Percentiles rank a stretch among this genome's conserved stretches.
phyloP scores from a whole-genome alignment of 2,329 filamentous ascomycete genomes.

The Cadophora gregata region DNA sequence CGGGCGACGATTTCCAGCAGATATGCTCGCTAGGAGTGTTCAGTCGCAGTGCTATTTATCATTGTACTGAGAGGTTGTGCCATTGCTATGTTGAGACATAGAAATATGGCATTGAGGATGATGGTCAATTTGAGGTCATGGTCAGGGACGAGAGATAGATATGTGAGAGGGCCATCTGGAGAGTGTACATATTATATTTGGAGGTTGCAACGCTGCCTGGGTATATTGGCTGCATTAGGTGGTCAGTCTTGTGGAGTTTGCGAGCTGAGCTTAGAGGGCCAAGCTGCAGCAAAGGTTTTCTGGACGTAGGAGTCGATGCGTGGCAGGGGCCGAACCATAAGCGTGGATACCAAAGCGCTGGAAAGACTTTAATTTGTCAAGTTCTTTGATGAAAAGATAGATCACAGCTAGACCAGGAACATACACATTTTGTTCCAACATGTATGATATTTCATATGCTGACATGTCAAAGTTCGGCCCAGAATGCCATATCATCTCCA shows the following conservation, averaged over 20 bases:
- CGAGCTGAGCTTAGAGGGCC: not conserved
- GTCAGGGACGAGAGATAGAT: too few species aligned
- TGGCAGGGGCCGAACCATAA: not conserved
- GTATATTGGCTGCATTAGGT: not conserved
- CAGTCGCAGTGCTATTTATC: not conserved
- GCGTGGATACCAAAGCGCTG: not conserved
- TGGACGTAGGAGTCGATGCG: not conserved
- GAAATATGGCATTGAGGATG: not conserved
- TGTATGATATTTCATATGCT: not conserved
- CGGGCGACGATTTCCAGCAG: slow-evolving; percentile 2
- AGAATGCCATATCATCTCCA: not conserved
- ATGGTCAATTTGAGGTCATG: not conserved
- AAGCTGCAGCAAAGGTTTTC: not conserved
- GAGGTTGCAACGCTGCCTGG: not conserved
- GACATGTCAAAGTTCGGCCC: not conserved
- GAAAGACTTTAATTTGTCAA: too few species aligned
- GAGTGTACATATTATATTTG: not conserved
- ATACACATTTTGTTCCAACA: not conserved
- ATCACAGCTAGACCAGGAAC: too few species aligned
- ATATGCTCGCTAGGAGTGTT: not conserved
- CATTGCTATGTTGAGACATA: not conserved
- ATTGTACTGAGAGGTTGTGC: not conserved
- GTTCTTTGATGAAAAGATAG: too few species aligned
- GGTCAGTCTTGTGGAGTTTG: not conserved
- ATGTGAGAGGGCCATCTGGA: not conserved